Evolutionary conservation across 2,329 filamentous ascomycete genomes (phyloP).

Genomic region (Epichloe hybrida): DNA sequence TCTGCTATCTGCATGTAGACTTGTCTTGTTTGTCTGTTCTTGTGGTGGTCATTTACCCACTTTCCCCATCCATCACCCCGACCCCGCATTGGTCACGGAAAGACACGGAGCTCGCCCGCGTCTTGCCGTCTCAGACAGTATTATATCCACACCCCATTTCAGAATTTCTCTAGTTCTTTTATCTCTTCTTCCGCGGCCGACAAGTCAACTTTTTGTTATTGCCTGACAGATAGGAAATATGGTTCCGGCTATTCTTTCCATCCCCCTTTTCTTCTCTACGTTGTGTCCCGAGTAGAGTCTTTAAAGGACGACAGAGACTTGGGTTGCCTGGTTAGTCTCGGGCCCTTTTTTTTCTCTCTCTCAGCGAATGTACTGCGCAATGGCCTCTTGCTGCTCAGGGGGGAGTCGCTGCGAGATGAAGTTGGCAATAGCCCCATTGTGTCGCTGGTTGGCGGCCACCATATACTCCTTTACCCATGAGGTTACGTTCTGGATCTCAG

Average conservation of each 20-base stretch:
- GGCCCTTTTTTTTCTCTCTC: too few species aligned
- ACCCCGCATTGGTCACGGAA: background rate
- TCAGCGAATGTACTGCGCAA: constrained; percentile 37
- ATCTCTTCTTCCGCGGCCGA: background rate
- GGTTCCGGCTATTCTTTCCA: background rate
- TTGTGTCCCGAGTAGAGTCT: background rate
- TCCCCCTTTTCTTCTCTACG: background rate
- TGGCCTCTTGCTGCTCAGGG: constrained; percentile 43
- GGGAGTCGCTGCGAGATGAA: constrained; percentile 63
- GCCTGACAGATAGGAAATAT: background rate
- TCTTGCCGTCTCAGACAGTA: background rate
- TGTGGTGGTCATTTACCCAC: background rate
- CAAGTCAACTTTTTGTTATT: background rate
- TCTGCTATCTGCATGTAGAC: background rate
- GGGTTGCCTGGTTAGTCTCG: background rate
- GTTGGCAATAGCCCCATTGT: constrained; percentile 53
- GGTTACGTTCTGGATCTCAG: constrained; percentile 66
- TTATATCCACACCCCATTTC: background rate
- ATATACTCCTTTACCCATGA: constrained; percentile 77
- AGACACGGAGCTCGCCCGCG: too few species aligned
- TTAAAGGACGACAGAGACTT: background rate
- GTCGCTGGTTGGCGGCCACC: constrained; percentile 61
- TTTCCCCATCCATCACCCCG: too few species aligned
- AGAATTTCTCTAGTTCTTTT: too few species aligned
- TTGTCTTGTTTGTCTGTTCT: background rate